phyloP scores from a whole-genome alignment of 1,284 basidiomycete genomes.

The Pascua guehoae region DNA sequence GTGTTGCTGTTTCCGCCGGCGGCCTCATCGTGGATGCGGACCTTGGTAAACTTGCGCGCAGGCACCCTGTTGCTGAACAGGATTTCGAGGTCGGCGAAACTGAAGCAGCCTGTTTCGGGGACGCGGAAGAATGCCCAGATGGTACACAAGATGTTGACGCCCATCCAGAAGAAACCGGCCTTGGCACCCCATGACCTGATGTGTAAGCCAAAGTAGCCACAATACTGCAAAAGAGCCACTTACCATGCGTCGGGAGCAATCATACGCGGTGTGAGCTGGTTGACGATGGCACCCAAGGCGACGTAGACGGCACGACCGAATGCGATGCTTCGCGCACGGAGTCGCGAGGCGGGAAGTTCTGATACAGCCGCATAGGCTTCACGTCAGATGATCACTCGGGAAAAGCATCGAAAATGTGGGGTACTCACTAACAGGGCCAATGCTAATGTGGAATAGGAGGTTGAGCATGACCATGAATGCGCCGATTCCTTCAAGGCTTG shows the following conservation, averaged over 20 bases:
- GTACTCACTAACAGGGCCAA: conserved; percentile 23
- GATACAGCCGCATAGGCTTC: conserved; percentile 17
- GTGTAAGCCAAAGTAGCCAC: not conserved
- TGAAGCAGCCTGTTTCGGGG: conserved; percentile 21
- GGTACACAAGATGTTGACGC: not conserved
- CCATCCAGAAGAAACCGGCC: conserved; percentile 9
- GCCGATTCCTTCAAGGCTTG: conserved; percentile 21
- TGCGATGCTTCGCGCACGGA: conserved; percentile 51
- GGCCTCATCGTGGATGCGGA: not conserved
- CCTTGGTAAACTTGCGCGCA: conserved; percentile 30
- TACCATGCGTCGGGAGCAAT: conserved; percentile 22
- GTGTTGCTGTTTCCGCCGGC: not conserved
- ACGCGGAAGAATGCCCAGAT: conserved; percentile 17
- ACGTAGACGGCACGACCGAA: conserved; percentile 50
- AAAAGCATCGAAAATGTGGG: not conserved
- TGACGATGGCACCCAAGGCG: conserved; percentile 40
- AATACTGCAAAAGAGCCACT: not conserved
- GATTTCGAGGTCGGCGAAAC: conserved; percentile 36
- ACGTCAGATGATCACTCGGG: conserved; percentile 26
- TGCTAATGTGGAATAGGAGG: conserved; percentile 22
- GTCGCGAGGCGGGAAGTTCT: conserved; percentile 11
- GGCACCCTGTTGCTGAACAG: conserved; percentile 37
- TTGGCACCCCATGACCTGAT: conserved; percentile 3
- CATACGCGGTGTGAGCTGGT: conserved; percentile 47
- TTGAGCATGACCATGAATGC: conserved; percentile 29